A percentile compares a stretch with the other conserved stretches of the same genome.
Evolutionary conservation across 768 basidiomycete genomes (phyloP).

Genomic region (Tylopilus sp.): DNA sequence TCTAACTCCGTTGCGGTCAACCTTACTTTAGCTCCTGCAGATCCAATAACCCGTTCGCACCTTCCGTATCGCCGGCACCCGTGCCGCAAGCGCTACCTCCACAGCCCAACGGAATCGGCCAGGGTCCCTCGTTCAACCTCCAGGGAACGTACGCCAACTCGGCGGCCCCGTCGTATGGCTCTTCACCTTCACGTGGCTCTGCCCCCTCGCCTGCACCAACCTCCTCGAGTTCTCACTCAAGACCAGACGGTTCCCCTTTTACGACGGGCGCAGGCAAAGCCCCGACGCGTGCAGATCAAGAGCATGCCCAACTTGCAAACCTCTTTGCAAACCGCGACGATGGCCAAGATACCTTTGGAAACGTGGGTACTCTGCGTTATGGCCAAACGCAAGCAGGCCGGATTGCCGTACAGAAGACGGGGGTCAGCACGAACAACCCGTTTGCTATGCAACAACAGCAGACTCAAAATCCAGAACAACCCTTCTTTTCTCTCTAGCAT

Average conservation of each 20-base stretch:
- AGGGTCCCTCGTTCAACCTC: conserved; percentile 60
- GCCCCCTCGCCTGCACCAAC: conserved; percentile 43
- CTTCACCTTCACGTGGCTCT: conserved; percentile 35
- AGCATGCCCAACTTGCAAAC: conserved; percentile 69
- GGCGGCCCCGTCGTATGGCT: conserved; percentile 26
- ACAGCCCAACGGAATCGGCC: conserved; percentile 30
- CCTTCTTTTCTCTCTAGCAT: conserved; percentile 71
- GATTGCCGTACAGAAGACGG: conserved; percentile 45
- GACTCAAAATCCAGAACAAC: conserved; percentile 58
- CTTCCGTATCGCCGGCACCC: conserved; percentile 31
- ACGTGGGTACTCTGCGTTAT: conserved; percentile 74
- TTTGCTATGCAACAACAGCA: conserved; percentile 55
- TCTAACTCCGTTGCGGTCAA: conserved; percentile 1
- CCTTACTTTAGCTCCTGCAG: conserved; percentile 41
- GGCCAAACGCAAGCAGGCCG: conserved; percentile 56
- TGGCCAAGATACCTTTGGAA: conserved; percentile 95
- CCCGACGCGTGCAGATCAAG: conserved; percentile 57
- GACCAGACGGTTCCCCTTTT: conserved; percentile 32
- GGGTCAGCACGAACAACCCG: conserved; percentile 53
- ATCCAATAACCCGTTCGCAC: conserved; percentile 95
- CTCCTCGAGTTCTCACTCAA: conserved; percentile 34
- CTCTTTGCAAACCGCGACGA: conserved; percentile 88
- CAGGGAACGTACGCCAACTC: conserved; percentile 63
- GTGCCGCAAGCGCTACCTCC: conserved; percentile 34
- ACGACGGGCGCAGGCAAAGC: conserved; percentile 15